A percentile compares a stretch with the other conserved stretches of the same genome.
Evolutionary conservation across 2,329 filamentous ascomycete genomes (phyloP).

Genomic region (Aspergillus arachidicola): DNA sequence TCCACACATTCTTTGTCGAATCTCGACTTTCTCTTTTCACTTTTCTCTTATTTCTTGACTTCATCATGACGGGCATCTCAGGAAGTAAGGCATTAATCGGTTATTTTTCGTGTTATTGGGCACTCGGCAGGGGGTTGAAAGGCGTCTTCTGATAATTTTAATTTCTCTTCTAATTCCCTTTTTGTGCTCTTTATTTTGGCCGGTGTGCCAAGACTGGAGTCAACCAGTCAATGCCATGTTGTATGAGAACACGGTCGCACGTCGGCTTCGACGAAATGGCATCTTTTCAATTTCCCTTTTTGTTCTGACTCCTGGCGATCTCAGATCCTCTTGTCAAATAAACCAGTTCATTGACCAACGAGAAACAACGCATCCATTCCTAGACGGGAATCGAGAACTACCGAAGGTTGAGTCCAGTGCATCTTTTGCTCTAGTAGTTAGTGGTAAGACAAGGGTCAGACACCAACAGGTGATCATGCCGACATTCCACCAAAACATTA

Average conservation of each 20-base stretch:
- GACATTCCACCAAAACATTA: background rate
- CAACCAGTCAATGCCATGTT: slow-evolving; percentile 12
- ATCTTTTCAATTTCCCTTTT: slow-evolving; percentile 13
- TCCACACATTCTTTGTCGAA: slow-evolving; percentile 11
- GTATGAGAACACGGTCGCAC: slow-evolving; percentile 16
- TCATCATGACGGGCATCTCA: slow-evolving; percentile 7
- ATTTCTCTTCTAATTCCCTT: slow-evolving; percentile 14
- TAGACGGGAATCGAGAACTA: background rate
- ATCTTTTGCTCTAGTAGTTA: background rate
- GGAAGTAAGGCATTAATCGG: slow-evolving; percentile 15
- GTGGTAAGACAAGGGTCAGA: background rate
- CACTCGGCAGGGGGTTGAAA: slow-evolving; percentile 16
- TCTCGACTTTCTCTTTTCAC: background rate
- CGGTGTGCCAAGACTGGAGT: slow-evolving; percentile 9
- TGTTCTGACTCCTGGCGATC: slow-evolving; percentile 24
- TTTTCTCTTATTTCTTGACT: background rate
- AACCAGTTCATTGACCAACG: slow-evolving; percentile 8
- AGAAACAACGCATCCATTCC: background rate
- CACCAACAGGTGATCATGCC: background rate
- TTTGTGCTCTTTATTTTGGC: slow-evolving; percentile 5
- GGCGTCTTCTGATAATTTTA: slow-evolving; percentile 17
- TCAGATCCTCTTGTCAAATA: slow-evolving; percentile 14
- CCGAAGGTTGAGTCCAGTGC: background rate
- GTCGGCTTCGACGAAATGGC: slow-evolving; percentile 8
- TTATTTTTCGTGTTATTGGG: slow-evolving; percentile 15